phyloP scores from a whole-genome alignment of 352 stramenopile genomes.

The Phytophthora uliginosa region DNA sequence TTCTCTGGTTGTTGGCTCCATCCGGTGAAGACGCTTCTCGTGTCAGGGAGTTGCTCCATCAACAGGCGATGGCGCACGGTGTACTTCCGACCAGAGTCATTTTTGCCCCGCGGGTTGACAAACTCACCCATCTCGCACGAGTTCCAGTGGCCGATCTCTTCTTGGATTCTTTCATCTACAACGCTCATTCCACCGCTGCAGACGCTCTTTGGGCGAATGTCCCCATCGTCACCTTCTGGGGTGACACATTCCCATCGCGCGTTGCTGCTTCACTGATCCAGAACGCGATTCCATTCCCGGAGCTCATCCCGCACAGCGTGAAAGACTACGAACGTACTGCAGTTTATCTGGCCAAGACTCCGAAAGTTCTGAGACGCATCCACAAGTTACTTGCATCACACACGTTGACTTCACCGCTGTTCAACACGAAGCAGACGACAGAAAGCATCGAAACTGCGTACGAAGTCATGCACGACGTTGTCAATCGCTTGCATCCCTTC shows the following conservation, averaged over 20 bases:
- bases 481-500: slow-evolving; percentile 29
- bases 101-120: slow-evolving; percentile 73
- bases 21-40: slow-evolving; percentile 26
- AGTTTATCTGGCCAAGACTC: slow-evolving; percentile 52
- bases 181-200: slow-evolving; percentile 95
- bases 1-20: slow-evolving; percentile 90
- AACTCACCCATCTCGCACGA: slow-evolving; percentile 83
- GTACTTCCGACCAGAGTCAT: slow-evolving; percentile 71
- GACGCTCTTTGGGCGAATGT: slow-evolving; percentile 92
- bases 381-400: slow-evolving; percentile 43
- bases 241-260: slow-evolving; percentile 76
- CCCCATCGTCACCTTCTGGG: slow-evolving; percentile 91
- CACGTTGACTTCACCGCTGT: slow-evolving; percentile 63
- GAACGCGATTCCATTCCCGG: slow-evolving; percentile 40
- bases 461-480: slow-evolving; percentile 71
- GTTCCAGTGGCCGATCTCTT: slow-evolving; percentile 92
- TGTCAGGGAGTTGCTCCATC: slow-evolving; percentile 39
- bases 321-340: slow-evolving; percentile 82
- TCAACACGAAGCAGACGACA: slow-evolving; percentile 72
- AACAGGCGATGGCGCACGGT: slow-evolving; percentile 73
- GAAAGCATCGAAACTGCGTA: slow-evolving; percentile 78
- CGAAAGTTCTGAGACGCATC: slow-evolving; percentile 29
- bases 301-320: slow-evolving; percentile 58
- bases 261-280: slow-evolving; percentile 72
- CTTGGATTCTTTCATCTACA: slow-evolving; percentile 97